Conservation (phyloP, 192 early-diverging fungal species). For the Podila minutissima region DNA sequence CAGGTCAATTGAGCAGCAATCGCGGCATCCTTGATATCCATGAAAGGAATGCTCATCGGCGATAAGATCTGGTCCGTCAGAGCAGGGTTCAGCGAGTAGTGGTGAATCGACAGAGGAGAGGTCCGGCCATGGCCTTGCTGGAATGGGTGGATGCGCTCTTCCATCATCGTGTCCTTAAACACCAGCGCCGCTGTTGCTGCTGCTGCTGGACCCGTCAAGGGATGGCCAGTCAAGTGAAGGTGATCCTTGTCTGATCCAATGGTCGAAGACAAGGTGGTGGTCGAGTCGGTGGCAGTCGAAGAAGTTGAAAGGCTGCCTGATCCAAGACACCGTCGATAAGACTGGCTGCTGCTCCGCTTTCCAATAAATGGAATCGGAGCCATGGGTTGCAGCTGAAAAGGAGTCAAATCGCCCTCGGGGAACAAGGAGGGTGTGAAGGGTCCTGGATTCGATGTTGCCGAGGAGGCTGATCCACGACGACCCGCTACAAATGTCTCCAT, state of each 20-base stretch:
- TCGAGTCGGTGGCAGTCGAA: neutral
- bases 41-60: slow-evolving; percentile 53
- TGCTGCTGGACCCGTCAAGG: neutral
- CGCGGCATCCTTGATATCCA: slow-evolving; percentile 62
- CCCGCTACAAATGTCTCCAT: slow-evolving; percentile 48
- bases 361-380: slow-evolving; percentile 29
- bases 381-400: slow-evolving; percentile 27
- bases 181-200: slow-evolving; percentile 7
- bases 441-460: slow-evolving; percentile 12
- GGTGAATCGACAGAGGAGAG: slow-evolving; percentile 3
- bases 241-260: neutral
- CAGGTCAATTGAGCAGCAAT: slow-evolving; percentile 75
- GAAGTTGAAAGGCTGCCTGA: neutral
- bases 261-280: neutral
- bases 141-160: slow-evolving; percentile 27
- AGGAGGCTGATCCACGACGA: slow-evolving; percentile 44
- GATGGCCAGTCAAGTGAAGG: neutral
- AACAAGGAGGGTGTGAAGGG: slow-evolving; percentile 5
- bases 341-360: slow-evolving; percentile 42
- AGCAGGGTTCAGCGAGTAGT: neutral
- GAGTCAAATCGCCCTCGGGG: slow-evolving; percentile 22
- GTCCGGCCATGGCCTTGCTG: neutral
- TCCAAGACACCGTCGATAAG: slow-evolving; percentile 14
- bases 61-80: neutral
- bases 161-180: slow-evolving; percentile 19